Base-by-base conservation (phyloP, 2,329 filamentous ascomycete species). In the Aspergillus eucalypticola region DNA sequence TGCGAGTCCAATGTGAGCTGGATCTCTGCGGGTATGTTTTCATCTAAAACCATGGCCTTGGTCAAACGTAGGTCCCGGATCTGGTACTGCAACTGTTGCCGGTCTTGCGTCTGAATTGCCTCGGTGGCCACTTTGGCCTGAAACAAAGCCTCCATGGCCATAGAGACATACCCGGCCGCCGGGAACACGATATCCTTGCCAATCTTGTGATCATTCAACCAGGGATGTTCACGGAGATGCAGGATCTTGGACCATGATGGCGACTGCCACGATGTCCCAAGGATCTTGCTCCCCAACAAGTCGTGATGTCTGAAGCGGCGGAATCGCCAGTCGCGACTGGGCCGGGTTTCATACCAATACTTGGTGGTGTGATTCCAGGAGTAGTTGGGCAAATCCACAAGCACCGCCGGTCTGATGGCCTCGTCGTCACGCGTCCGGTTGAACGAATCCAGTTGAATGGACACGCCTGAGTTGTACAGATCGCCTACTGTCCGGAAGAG, bases 171-270 rank as follows among this genome's bases (percentile, higher is more conserved):
- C 8, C 62, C 66, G 2, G 65, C 60, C 2, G 39, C 59, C 0
- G 69, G 69, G 46, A 64, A 70, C 2, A 66, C 41, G 3, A 42
- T 8, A 8, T 54, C 42, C 2, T n/a, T 4, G 3, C 51, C 51
- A 21, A 67, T 39, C 10, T 75, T 68, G 55, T 84, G 81, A 54
- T 83, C 78, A 1, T 68, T 66, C 1, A 83, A 60, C 82, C 82
- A 84, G 1, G 67, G 61, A 15, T 61, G 15, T 4, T 68, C 51
- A 5, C 13, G 27, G 11, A 53, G 13, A 2, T 46, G 27, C 13
- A 54, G 38, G n/a, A 48, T 19, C 42, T 48, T 51, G 10, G 32
- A 38, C 48, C 54, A 62, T 13, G 73, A 11, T 56, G 58, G 19
- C 66, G 68, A 23, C 68, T 67, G 7, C 65, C 53, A 8, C 61